Conservation (phyloP, 2,329 filamentous ascomycete species). For the Zelopaecilomyces penicillatus region DNA sequence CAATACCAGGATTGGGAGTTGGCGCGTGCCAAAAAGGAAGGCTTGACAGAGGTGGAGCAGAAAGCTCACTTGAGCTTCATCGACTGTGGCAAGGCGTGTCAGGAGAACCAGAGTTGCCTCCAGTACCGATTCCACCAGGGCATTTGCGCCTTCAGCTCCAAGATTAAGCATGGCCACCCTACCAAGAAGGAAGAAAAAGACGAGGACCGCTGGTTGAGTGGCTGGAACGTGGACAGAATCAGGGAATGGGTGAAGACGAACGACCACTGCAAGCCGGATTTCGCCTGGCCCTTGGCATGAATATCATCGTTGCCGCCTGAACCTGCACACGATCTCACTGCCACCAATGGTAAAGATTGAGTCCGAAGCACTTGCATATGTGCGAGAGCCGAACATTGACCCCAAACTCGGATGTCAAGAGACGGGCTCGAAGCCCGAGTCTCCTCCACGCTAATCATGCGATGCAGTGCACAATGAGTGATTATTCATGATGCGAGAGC, state of each 20-base stretch:
- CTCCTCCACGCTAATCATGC: too few species aligned
- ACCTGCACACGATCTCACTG: too few species aligned
- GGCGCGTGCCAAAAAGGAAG: slow-evolving; percentile 22
- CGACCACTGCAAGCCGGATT: slow-evolving; percentile 20
- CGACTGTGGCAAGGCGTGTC: slow-evolving; percentile 37
- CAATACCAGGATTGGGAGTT: slow-evolving; percentile 24
- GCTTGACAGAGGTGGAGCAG: slow-evolving; percentile 28
- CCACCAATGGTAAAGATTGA: too few species aligned
- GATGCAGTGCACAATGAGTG: too few species aligned
- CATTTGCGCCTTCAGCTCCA: slow-evolving; percentile 27
- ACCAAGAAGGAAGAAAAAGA: slow-evolving; percentile 19
- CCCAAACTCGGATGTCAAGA: too few species aligned
- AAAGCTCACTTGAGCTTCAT: slow-evolving; percentile 33
- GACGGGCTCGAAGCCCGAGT: too few species aligned
- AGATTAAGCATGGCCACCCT: slow-evolving; percentile 32
- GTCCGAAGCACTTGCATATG: too few species aligned
- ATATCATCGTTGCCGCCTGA: too few species aligned
- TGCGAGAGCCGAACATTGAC: too few species aligned
- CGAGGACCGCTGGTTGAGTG: slow-evolving; percentile 27
- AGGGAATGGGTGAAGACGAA: slow-evolving; percentile 30
- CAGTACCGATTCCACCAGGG: slow-evolving; percentile 33
- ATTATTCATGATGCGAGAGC: too few species aligned
- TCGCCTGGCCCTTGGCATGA: too few species aligned
- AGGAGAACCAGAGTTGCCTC: slow-evolving; percentile 27
- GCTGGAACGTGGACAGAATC: slow-evolving; percentile 35